A percentile compares a stretch with the other conserved stretches of the same genome.
phyloP scores from a whole-genome alignment of 306 rosid genomes.

The Malus sieversii region DNA sequence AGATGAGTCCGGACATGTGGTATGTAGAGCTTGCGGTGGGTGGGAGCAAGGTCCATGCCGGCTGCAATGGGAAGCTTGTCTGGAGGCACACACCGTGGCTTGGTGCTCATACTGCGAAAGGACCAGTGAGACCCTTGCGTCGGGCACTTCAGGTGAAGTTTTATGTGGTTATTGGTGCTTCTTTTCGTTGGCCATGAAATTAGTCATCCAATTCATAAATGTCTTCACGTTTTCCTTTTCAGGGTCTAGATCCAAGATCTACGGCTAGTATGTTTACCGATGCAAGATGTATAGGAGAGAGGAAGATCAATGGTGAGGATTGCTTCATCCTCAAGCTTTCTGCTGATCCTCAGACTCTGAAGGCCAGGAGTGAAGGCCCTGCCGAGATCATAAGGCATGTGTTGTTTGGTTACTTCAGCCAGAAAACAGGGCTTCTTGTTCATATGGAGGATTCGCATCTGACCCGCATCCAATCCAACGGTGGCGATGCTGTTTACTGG shows the following conservation, averaged over 20 bases:
- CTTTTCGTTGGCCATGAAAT: not conserved
- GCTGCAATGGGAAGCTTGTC: constrained; percentile 90
- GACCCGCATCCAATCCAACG: constrained; percentile 84
- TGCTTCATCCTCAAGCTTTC: constrained; percentile 97
- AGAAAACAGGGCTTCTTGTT: constrained; percentile 87
- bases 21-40: constrained; percentile 97
- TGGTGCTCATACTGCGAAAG: constrained; percentile 93
- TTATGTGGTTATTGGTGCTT: not conserved
- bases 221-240: constrained; percentile 7
- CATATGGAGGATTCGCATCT: constrained; percentile 97
- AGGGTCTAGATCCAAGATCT: constrained; percentile 98
- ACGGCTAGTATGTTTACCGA: constrained; percentile 85
- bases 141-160: constrained; percentile 86
- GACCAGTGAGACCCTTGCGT: constrained; percentile 92
- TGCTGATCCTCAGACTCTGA: constrained; percentile 78
- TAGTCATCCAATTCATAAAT: not conserved
- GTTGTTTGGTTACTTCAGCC: constrained; percentile 94
- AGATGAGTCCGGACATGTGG: constrained; percentile 99
- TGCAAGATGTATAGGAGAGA: constrained; percentile 91
- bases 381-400: constrained; percentile 95
- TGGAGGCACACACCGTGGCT: constrained; percentile 99
- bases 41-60: constrained; percentile 93
- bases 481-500: constrained; percentile 95
- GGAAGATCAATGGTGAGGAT: constrained; percentile 84
- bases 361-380: constrained; percentile 95